Conservation (phyloP, 2,329 filamentous ascomycete species). For the Pseudogymnoascus sp. region DNA sequence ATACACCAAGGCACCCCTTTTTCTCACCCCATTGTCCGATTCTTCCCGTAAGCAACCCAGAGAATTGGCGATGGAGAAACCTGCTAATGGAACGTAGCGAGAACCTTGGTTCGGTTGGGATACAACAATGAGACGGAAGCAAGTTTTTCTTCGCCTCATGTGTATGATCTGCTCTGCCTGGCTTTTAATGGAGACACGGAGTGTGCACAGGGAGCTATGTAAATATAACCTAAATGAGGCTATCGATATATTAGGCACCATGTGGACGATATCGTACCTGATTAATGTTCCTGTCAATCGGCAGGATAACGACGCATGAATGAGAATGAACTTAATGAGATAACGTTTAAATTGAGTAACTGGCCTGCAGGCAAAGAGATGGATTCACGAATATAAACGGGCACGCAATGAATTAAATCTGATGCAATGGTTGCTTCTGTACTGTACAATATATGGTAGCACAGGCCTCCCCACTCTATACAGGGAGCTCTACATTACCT, state of each 20-base stretch:
- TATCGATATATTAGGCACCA: background rate
- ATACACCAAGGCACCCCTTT: background rate
- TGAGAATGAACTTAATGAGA: background rate
- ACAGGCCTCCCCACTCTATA: background rate
- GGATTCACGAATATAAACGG: background rate
- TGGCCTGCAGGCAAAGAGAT: background rate
- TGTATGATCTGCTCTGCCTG: constrained; percentile 20
- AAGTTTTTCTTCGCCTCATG: constrained; percentile 15
- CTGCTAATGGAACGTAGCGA: background rate
- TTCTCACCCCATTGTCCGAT: background rate
- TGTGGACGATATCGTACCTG: background rate
- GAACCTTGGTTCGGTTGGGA: constrained; percentile 23
- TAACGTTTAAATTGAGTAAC: background rate
- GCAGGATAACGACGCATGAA: background rate
- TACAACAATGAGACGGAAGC: constrained; percentile 17
- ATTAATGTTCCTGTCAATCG: background rate
- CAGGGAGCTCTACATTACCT: background rate
- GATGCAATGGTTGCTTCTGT: background rate
- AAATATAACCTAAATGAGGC: background rate
- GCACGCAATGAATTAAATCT: background rate
- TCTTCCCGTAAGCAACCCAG: background rate
- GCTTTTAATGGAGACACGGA: constrained; percentile 18
- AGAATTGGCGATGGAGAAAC: background rate
- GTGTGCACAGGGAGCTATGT: constrained; percentile 23
- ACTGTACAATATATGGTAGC: background rate